A percentile compares a stretch with the other conserved stretches of the same genome.
Evolutionary conservation across 2,329 filamentous ascomycete genomes (phyloP).

Genomic region (Cercospora sojina): DNA sequence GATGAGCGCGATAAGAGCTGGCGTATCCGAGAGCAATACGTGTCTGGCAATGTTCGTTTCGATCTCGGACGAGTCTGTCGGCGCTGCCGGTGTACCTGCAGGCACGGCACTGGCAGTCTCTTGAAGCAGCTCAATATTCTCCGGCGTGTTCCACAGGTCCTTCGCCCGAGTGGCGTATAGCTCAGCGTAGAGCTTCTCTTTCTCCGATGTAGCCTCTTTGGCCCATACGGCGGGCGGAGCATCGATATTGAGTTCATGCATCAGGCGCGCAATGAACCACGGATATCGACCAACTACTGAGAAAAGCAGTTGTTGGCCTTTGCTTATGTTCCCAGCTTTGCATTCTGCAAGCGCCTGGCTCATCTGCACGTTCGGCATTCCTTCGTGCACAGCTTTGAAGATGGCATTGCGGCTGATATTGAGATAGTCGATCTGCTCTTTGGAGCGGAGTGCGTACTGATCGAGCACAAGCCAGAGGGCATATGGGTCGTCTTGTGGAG

Average conservation of each 20-base stretch:
- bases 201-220: slow-evolving; percentile 62
- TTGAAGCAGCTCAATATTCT: slow-evolving; percentile 66
- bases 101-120: slow-evolving; percentile 62
- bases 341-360: slow-evolving; percentile 74
- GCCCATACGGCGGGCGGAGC: slow-evolving; percentile 82
- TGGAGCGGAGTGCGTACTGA: slow-evolving; percentile 76
- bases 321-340: slow-evolving; percentile 64
- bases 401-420: slow-evolving; percentile 60
- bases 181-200: slow-evolving; percentile 68
- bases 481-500: slow-evolving; percentile 75
- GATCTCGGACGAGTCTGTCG: slow-evolving; percentile 44
- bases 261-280: slow-evolving; percentile 80
- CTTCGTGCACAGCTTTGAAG: slow-evolving; percentile 51
- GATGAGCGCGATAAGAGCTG: slow-evolving; percentile 66
- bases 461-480: slow-evolving; percentile 78
- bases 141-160: slow-evolving; percentile 81
- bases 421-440: slow-evolving; percentile 73
- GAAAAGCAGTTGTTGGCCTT: slow-evolving; percentile 64
- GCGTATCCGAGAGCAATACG: slow-evolving; percentile 73
- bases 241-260: slow-evolving; percentile 75
- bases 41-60: slow-evolving; percentile 66
- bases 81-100: slow-evolving; percentile 42
- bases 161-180: slow-evolving; percentile 75
- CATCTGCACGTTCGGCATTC: slow-evolving; percentile 70
- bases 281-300: slow-evolving; percentile 71